Evolutionary conservation across 1,284 basidiomycete genomes (phyloP).

Genomic region (Rhodofomes roseus): DNA sequence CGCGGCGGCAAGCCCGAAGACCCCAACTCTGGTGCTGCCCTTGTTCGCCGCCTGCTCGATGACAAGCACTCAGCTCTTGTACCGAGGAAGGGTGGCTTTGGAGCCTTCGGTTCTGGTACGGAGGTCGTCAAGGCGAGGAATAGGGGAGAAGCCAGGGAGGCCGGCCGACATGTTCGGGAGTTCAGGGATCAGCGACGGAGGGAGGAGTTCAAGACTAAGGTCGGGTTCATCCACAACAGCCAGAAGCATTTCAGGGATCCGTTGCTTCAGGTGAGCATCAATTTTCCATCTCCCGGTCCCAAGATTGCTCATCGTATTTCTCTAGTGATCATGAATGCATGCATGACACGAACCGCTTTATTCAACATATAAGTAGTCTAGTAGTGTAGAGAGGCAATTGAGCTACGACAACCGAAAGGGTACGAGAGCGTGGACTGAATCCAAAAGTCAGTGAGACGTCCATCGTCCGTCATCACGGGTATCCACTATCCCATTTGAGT

Average conservation of each 20-base stretch:
- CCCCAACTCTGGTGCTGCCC: slow-evolving; percentile 66
- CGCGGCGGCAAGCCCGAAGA: slow-evolving; percentile 44
- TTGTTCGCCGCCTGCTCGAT: slow-evolving; percentile 70
- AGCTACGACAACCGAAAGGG: not conserved
- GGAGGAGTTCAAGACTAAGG: slow-evolving; percentile 84
- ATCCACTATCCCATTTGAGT: not conserved
- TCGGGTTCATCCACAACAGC: slow-evolving; percentile 75
- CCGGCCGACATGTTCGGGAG: slow-evolving; percentile 83
- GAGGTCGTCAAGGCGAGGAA: slow-evolving; percentile 91
- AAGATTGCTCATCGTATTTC: slow-evolving; percentile 2
- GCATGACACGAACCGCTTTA: not conserved
- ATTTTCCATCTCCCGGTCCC: not conserved
- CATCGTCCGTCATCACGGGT: not conserved
- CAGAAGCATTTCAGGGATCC: slow-evolving; percentile 84
- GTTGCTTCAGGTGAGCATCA: slow-evolving; percentile 28
- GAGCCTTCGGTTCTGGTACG: slow-evolving; percentile 77
- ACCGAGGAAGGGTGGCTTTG: slow-evolving; percentile 81
- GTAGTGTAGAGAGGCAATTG: not conserved
- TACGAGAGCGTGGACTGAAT: not conserved
- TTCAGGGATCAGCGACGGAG: slow-evolving; percentile 78
- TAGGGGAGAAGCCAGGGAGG: slow-evolving; percentile 90
- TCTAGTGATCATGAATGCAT: not conserved
- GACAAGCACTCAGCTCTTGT: slow-evolving; percentile 83
- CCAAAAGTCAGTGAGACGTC: not conserved
- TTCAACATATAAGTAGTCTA: not conserved